Conservation (phyloP, 176 grass and related monocot genomes). For the sorghum (Sorghum bicolor) region DNA sequence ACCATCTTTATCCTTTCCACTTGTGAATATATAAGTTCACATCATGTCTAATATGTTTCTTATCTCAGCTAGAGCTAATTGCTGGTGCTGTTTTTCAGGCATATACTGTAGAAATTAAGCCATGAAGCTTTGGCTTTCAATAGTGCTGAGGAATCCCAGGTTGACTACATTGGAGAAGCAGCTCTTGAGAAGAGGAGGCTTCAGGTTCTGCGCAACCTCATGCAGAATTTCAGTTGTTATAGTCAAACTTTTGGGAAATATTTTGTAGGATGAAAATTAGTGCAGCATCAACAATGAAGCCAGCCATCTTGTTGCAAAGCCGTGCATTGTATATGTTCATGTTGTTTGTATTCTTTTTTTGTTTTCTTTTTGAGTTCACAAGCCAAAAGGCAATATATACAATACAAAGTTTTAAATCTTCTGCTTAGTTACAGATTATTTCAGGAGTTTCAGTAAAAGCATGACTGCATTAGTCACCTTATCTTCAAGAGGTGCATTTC, state of each 20-base stretch:
- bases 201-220: slow-evolving; percentile 9
- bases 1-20: background rate
- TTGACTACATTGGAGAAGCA: slow-evolving; percentile 12
- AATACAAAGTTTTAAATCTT: slow-evolving; percentile 2
- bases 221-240: background rate
- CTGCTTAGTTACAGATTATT: background rate
- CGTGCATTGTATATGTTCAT: slow-evolving; percentile 33
- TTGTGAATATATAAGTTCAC: background rate
- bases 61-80: background rate
- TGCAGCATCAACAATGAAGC: background rate
- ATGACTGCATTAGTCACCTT: background rate
- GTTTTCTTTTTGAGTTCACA: slow-evolving; percentile 38
- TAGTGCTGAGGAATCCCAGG: slow-evolving; percentile 15
- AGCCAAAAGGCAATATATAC: slow-evolving; percentile 30
- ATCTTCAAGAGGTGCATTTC: background rate
- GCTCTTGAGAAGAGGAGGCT: background rate
- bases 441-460: background rate
- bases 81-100: slow-evolving; percentile 30
- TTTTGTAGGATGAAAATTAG: slow-evolving; percentile 38
- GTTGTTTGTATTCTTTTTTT: slow-evolving; percentile 30
- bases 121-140: slow-evolving; percentile 29
- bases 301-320: background rate
- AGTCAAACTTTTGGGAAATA: background rate
- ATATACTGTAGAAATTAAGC: slow-evolving; percentile 41
- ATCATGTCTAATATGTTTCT: background rate